These are phyloP conservation scores for Citrus medica DNA, from an alignment of 345 rosid species.

Conservation along the genomic window DNA sequence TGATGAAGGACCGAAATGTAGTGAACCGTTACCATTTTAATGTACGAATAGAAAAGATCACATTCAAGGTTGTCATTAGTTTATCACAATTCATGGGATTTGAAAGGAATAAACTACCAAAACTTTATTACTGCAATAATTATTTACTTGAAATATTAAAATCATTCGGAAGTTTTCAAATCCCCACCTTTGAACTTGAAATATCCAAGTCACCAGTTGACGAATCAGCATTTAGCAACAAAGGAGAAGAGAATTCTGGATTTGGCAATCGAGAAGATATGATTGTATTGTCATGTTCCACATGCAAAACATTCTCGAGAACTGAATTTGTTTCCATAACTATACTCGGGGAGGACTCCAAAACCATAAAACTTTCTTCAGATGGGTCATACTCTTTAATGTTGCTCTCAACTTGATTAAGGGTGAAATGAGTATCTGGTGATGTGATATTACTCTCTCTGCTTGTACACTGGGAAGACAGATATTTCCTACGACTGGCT, in stretches of 20 bases:
- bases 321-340: slow-evolving; percentile 31
- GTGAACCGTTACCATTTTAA: background rate
- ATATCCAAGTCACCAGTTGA: slow-evolving; percentile 31
- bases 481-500: slow-evolving; percentile 35
- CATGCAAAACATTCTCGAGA: slow-evolving; percentile 33
- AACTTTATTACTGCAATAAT: background rate
- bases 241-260: slow-evolving; percentile 34
- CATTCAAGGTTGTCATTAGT: background rate
- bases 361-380: slow-evolving; percentile 35
- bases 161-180: slow-evolving; percentile 9
- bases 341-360: slow-evolving; percentile 30
- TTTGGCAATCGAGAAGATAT: slow-evolving; percentile 31
- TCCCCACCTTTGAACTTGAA: slow-evolving; percentile 32
- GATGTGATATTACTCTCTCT: slow-evolving; percentile 37
- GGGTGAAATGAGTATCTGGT: slow-evolving; percentile 35
- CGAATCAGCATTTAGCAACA: slow-evolving; percentile 19
- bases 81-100: background rate
- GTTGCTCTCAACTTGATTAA: slow-evolving; percentile 24
- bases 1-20: background rate
- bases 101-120: background rate
- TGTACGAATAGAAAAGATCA: background rate
- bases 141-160: background rate
- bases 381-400: slow-evolving; percentile 23
- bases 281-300: slow-evolving; percentile 30
- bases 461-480: slow-evolving; percentile 17